Percentiles rank a stretch among this genome's conserved stretches.
Evolutionary conservation across 2,329 filamentous ascomycete genomes (phyloP).

Genomic region (Sporothrix curviconia): DNA sequence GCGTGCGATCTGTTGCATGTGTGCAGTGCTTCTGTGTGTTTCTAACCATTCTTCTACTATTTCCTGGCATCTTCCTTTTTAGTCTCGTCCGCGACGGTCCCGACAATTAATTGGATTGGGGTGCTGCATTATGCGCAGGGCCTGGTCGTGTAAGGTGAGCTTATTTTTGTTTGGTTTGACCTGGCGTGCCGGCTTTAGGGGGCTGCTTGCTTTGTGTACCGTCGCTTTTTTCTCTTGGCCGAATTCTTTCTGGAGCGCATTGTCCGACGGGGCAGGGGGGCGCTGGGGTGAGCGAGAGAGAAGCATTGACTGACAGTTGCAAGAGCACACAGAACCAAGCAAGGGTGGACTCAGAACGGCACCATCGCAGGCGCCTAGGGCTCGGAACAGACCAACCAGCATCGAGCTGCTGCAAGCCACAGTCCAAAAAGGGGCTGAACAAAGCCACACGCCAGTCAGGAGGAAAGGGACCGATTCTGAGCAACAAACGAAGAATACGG

Average conservation of each 20-base stretch:
- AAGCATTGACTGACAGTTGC: slow-evolving; percentile 7
- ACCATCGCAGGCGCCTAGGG: too few species aligned
- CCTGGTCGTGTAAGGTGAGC: slow-evolving; percentile 6
- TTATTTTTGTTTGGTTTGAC: slow-evolving; percentile 6
- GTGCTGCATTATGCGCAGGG: slow-evolving; percentile 6
- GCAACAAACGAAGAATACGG: too few species aligned
- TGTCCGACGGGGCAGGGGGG: not conserved
- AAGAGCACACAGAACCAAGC: not conserved
- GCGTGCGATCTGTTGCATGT: not conserved
- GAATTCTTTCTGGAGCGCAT: not conserved
- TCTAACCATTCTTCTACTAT: too few species aligned
- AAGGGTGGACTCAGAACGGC: not conserved
- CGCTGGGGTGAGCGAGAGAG: not conserved
- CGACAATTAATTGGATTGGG: not conserved
- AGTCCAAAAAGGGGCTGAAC: not conserved
- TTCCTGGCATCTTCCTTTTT: not conserved
- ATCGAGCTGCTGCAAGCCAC: not conserved
- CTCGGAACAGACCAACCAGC: slow-evolving; percentile 7
- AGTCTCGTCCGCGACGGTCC: not conserved
- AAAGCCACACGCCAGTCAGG: not conserved
- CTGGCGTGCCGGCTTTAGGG: not conserved
- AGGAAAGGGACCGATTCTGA: too few species aligned
- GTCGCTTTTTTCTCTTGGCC: not conserved
- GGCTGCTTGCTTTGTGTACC: not conserved
- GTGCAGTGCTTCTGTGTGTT: too few species aligned